Evolutionary conservation across 768 basidiomycete genomes (phyloP), one percentile per base, ranked within the genome.

Genomic region (Leccinum disarticulatum): DNA sequence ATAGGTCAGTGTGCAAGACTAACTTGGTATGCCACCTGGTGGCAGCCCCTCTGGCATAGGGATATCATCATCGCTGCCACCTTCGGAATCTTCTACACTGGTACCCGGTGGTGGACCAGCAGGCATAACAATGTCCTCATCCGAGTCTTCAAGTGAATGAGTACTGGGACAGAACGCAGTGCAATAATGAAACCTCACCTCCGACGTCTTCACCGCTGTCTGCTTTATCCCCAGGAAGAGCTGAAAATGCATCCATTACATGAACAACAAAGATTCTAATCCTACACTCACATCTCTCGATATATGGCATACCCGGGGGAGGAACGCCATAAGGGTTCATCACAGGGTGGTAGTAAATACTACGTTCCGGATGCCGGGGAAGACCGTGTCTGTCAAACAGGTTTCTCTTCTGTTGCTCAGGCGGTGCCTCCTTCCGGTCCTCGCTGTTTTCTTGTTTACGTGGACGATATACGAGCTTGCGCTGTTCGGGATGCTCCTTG

Each of bases 241-340:
- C 89, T 91, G 63, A 4, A 41, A 59, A 63, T 30, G 48, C 61
- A 30, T 59, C 25, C 19, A 61, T 25, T 9, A 28, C 22, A 8
- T 19, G 25, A 57, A 55, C 41, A 17, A 25, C 48, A 50, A 48
- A 9, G 25, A 49, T 49, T 47, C 43, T 14, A 38, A 59, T 53
- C 25, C 35, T n/a, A 36, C 5, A 79, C 90, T 75, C 66, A 95
- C 95, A 83, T 76, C 88, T 76, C 71, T 98, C 93, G 58, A 84
- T 77, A 73, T 97, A 98, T n/a, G 92, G 93, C 94, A 97, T 93
- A 7, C 96, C 96, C 13, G 95, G 96, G 46, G 95, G 95, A 19
- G 95, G 87, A 17, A 94, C 91, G 30, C 95, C 95, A 69, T 81
- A 95, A 25, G 94, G 93, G 70, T 98, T 98, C 84, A 95, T 87